Conservation (phyloP, 371 early-diverging fungal genomes). For the Saksenaea oblongispora region DNA sequence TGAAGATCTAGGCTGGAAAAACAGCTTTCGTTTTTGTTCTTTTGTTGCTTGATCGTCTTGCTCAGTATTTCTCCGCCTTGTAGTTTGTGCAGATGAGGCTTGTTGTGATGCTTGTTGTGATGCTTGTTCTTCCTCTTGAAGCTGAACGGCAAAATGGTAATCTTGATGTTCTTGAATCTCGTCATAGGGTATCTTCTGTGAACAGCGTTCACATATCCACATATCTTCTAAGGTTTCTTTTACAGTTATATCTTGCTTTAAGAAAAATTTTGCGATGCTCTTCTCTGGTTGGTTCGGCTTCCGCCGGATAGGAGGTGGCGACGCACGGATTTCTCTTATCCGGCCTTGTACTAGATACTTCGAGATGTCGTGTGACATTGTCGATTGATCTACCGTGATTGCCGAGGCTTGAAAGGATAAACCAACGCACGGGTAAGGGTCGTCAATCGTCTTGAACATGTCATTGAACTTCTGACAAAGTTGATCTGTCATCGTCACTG, state of each 20-base stretch:
- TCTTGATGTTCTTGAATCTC: constrained; percentile 49
- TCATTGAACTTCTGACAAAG: constrained; percentile 24
- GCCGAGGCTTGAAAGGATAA: constrained; percentile 37
- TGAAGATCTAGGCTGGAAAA: neutral
- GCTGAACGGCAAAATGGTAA: constrained; percentile 49
- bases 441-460: constrained; percentile 20
- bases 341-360: constrained; percentile 26
- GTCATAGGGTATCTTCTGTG: constrained; percentile 18
- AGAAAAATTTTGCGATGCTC: constrained; percentile 2
- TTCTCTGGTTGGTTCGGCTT: neutral
- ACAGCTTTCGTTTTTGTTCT: neutral
- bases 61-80: neutral
- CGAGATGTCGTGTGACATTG: constrained; percentile 27
- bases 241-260: neutral
- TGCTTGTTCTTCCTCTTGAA: constrained; percentile 21
- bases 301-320: neutral
- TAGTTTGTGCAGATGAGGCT: neutral
- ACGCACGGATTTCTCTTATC: neutral
- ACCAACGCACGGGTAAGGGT: constrained; percentile 36
- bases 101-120: neutral
- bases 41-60: neutral
- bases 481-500: constrained; percentile 13
- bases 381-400: constrained; percentile 24
- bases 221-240: constrained; percentile 2
- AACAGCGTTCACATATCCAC: constrained; percentile 41